Percentiles rank a stretch among this genome's conserved stretches.
Evolutionary conservation across 371 early-diverging fungal genomes (phyloP).

Genomic region (Syncephalis fuscata): DNA sequence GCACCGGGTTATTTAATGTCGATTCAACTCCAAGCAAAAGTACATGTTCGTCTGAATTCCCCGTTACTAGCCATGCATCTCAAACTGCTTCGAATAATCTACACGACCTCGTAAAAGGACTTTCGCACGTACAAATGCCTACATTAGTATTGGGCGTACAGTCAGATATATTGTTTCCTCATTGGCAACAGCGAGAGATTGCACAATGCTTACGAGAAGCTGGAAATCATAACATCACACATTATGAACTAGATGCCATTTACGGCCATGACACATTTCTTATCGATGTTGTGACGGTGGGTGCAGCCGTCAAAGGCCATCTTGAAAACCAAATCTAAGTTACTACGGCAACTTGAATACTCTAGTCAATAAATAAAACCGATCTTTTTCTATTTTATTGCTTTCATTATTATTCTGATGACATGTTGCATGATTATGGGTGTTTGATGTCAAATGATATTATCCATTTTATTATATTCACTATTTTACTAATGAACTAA

Average conservation of each 20-base stretch:
- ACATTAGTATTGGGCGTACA: slow-evolving; percentile 85
- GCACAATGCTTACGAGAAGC: slow-evolving; percentile 61
- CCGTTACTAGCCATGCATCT: neutral
- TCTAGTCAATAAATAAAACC: too few relatives aligned
- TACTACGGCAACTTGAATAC: too few relatives aligned
- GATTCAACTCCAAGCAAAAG: slow-evolving; percentile 8
- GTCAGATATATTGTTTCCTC: slow-evolving; percentile 87
- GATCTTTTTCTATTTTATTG: too few relatives aligned
- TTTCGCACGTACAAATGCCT: slow-evolving; percentile 45
- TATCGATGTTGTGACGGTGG: slow-evolving; percentile 76
- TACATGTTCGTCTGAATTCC: neutral
- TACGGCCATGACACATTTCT: slow-evolving; percentile 96
- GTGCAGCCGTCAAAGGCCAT: slow-evolving; percentile 88
- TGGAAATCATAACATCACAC: slow-evolving; percentile 80
- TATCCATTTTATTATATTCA: too few relatives aligned
- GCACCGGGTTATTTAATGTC: slow-evolving; percentile 10
- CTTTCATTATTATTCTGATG: too few relatives aligned
- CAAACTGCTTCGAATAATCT: slow-evolving; percentile 19
- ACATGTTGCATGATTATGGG: too few relatives aligned
- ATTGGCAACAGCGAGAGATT: slow-evolving; percentile 90
- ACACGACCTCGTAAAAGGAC: slow-evolving; percentile 33
- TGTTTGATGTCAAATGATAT: too few relatives aligned
- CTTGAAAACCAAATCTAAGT: slow-evolving; percentile 33
- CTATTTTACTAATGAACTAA: too few relatives aligned
- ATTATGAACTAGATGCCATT: slow-evolving; percentile 91